Percentiles rank a stretch among this genome's conserved stretches.
Evolutionary conservation across 495 filamentous ascomycete genomes (phyloP).

Genomic region (Lentithecium fluviatile): DNA sequence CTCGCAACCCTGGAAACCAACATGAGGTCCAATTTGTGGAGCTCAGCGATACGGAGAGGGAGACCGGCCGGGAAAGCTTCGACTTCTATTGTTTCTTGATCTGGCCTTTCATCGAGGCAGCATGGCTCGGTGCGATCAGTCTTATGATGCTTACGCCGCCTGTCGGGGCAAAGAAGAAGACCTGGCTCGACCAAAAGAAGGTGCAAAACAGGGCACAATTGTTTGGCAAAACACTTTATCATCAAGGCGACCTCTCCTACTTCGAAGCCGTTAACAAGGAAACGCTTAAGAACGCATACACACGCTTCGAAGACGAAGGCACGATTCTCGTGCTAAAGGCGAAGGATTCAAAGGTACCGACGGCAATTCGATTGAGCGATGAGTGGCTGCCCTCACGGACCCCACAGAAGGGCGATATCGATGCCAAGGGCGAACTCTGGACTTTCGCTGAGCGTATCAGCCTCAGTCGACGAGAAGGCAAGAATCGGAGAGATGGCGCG

Average conservation of each 20-base stretch:
- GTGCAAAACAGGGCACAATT: slow-evolving; percentile 81
- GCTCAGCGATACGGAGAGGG: slow-evolving; percentile 71
- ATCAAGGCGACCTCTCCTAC: slow-evolving; percentile 94
- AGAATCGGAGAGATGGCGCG: slow-evolving; percentile 88
- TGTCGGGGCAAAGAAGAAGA: slow-evolving; percentile 50
- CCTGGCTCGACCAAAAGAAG: slow-evolving; percentile 73
- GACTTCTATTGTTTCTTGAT: slow-evolving; percentile 98
- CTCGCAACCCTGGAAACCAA: slow-evolving; percentile 48
- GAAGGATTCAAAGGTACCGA: slow-evolving; percentile 56
- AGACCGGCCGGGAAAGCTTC: slow-evolving; percentile 82
- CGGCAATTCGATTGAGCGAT: slow-evolving; percentile 63
- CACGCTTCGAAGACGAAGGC: slow-evolving; percentile 84
- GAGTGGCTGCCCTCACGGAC: slow-evolving; percentile 78
- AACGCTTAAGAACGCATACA: slow-evolving; percentile 87
- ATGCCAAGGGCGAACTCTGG: slow-evolving; percentile 76
- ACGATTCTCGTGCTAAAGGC: slow-evolving; percentile 72
- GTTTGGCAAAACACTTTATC: slow-evolving; percentile 93
- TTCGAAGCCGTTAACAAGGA: slow-evolving; percentile 99
- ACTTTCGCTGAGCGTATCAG: slow-evolving; percentile 86
- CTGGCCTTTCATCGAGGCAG: slow-evolving; percentile 95
- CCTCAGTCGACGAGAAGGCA: slow-evolving; percentile 79
- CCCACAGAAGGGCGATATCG: slow-evolving; percentile 56
- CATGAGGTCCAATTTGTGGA: slow-evolving; percentile 61
- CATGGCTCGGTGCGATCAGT: slow-evolving; percentile 85
- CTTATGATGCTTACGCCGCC: slow-evolving; percentile 83